These are phyloP conservation scores for Ophiocordyceps polyrhachis-furcata DNA, from an alignment of 2,329 filamentous ascomycete species.

Conservation along the genomic window DNA sequence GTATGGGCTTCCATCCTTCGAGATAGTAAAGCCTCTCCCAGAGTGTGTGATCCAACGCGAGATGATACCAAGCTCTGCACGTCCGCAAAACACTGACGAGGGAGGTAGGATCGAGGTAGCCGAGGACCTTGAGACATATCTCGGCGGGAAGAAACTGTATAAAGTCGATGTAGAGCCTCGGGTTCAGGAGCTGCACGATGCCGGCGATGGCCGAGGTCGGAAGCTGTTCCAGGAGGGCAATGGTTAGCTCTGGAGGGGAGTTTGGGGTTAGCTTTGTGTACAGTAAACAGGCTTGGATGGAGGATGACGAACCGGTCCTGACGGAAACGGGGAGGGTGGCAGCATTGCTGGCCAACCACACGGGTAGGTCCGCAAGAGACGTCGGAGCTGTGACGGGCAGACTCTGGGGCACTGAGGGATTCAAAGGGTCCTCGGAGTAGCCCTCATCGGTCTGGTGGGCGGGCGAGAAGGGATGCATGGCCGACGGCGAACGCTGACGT, in stretches of 20 bases:
- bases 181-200: conserved; percentile 63
- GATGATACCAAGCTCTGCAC: conserved; percentile 63
- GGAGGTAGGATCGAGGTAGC: conserved; percentile 65
- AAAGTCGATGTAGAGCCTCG: conserved; percentile 84
- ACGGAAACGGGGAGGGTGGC: conserved; percentile 27
- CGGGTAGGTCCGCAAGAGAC: conserved; percentile 24
- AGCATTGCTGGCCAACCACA: conserved; percentile 31
- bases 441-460: conserved; percentile 58
- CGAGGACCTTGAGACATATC: conserved; percentile 76
- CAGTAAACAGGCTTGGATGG: neutral
- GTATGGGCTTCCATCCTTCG: conserved; percentile 70
- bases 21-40: conserved; percentile 71
- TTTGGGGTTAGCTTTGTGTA: neutral
- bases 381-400: conserved; percentile 16
- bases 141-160: conserved; percentile 71
- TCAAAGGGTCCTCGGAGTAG: conserved; percentile 60
- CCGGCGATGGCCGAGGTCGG: conserved; percentile 63
- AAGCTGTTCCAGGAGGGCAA: conserved; percentile 57
- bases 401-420: conserved; percentile 17
- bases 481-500: conserved; percentile 6
- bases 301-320: conserved; percentile 25
- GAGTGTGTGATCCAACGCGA: conserved; percentile 65
- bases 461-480: conserved; percentile 29
- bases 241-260: conserved; percentile 48
- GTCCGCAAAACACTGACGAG: conserved; percentile 62